Percentiles rank a stretch among this genome's conserved stretches.
phyloP scores from a whole-genome alignment of 2,329 filamentous ascomycete genomes.

The Fusarium sp. region DNA sequence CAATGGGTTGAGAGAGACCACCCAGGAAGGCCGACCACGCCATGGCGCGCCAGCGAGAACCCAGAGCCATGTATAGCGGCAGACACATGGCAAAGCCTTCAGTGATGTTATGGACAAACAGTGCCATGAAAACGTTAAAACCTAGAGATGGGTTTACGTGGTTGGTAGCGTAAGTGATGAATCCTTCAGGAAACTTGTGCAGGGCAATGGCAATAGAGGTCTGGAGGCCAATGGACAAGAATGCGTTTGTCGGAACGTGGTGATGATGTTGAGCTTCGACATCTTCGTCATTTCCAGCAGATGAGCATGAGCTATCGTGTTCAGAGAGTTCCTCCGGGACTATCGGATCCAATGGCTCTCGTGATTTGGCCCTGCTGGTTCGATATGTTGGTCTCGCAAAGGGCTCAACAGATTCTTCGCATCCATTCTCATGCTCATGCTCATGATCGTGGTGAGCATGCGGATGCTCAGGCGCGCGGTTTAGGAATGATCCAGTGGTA shows the following conservation, averaged over 20 bases:
- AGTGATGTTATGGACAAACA: conserved; percentile 98
- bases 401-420: conserved; percentile 35
- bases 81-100: conserved; percentile 96
- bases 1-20: conserved; percentile 86
- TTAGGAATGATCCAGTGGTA: conserved; percentile 50
- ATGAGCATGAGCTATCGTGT: conserved; percentile 40
- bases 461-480: conserved; percentile 43
- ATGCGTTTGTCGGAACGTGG: conserved; percentile 93
- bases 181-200: conserved; percentile 91
- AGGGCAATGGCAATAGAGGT: conserved; percentile 94
- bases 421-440: conserved; percentile 40
- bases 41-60: conserved; percentile 83
- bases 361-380: conserved; percentile 52
- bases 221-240: conserved; percentile 93
- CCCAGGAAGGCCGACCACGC: conserved; percentile 84
- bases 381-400: conserved; percentile 48
- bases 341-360: conserved; percentile 47
- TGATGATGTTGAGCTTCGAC: conserved; percentile 79
- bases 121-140: conserved; percentile 90
- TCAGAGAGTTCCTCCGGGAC: conserved; percentile 38
- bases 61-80: conserved; percentile 89
- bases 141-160: conserved; percentile 91
- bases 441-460: conserved; percentile 37
- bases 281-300: conserved; percentile 53
- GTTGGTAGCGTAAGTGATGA: conserved; percentile 95